Base-by-base conservation (phyloP, 1,284 basidiomycete genomes). In the Apiotrichum siamense region DNA sequence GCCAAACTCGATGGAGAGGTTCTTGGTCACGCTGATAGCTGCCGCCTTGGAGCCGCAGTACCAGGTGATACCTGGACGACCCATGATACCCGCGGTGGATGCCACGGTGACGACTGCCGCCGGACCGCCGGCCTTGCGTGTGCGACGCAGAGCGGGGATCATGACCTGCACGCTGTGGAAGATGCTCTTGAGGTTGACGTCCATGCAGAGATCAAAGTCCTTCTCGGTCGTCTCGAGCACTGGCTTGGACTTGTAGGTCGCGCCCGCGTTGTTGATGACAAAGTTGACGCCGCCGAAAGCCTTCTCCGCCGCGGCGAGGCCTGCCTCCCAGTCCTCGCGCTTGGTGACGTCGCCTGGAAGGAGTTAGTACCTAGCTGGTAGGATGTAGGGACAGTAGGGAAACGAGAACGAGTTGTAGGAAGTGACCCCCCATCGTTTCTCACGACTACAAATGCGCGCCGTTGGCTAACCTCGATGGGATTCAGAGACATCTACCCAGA, bases 191-290 rank as follows among this genome's bases (percentile, higher is more conserved):
- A 57, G 27, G 42, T 57, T 57, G 47, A 56, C 54, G 50, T 56
- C 54, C 11, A 56, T 40, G 50, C 54, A 56, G 9, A 57, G 44
- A 49, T 57, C 55, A 37, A 57, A 57, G 45, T 53, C 51, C 11
- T 20, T 18, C 37, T 53, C 51, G 26, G 50, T 52, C 17, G 50
- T 52, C 27, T 43, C 32, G 23, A 57, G 48, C 29, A 53, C 51
- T 4, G 55, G 55, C 49, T 57, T 57, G 37, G 51, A 50, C 51
- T 57, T 50, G 55, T 57, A 57, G 25, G 51, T 57, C 44, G 48
- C 42, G 32, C 55, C 55, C 7, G 55, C 55, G 45, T 57, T 57
- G 55, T 57, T 57, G 55, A 57, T 52, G 23, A 57, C 42, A 15
- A 41, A 53, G 45, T 57, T 53, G 25, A 57, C 42, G 41, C 45